Percentiles rank a stretch among this genome's conserved stretches.
Evolutionary conservation across 225 moss, liverwort and hornwort genomes (phyloP).

Genomic region (Marchantia paleacea): DNA sequence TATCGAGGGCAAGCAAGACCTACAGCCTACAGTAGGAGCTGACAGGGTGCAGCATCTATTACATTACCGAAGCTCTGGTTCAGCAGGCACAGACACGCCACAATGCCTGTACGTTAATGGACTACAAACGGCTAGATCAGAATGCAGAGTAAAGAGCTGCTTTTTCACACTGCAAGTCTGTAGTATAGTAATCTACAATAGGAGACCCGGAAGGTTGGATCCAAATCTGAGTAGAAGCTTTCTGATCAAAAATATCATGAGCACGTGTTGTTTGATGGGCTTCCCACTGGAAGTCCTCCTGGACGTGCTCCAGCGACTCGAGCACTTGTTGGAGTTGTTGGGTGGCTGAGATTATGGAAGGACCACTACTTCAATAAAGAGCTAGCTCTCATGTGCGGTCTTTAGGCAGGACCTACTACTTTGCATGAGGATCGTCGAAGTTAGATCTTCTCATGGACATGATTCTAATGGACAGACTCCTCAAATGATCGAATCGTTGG

Average conservation of each 20-base stretch:
- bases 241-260: background rate
- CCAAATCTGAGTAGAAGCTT: conserved; percentile 10
- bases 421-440: conserved; percentile 3
- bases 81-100: background rate
- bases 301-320: background rate
- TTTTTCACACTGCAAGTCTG: background rate
- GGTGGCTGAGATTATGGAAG: background rate
- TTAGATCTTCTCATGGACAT: conserved; percentile 23
- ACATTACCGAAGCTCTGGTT: background rate
- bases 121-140: too few relatives aligned
- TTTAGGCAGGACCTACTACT: background rate
- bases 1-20: background rate
- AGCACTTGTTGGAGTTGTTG: background rate
- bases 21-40: too few relatives aligned
- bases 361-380: background rate
- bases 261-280: conserved; percentile 6
- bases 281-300: too few relatives aligned
- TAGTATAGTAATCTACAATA: too few relatives aligned
- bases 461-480: conserved; percentile 23
- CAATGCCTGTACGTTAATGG: background rate
- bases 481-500: conserved; percentile 20
- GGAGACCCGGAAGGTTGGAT: background rate
- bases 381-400: background rate
- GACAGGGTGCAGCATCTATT: background rate
- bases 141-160: background rate